Conservation (phyloP, 2,329 filamentous ascomycete species). For the Colletotrichum spinosum region DNA sequence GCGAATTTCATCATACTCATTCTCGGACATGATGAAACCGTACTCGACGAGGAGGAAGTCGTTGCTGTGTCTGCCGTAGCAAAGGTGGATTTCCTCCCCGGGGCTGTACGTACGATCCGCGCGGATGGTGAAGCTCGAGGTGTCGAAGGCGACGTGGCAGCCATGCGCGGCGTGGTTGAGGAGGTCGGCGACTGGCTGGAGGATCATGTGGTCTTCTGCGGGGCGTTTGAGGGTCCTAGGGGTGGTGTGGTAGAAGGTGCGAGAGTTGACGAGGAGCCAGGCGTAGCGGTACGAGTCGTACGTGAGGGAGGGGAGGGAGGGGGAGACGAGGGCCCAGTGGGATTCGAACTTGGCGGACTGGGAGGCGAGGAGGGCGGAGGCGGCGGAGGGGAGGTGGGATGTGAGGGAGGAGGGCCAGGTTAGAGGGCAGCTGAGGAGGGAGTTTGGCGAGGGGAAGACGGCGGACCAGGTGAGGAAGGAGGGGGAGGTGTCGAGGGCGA, state of each 20-base stretch:
- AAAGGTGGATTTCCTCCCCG: constrained; percentile 76
- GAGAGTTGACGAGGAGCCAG: constrained; percentile 72
- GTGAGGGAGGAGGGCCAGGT: constrained; percentile 61
- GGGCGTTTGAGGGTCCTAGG: constrained; percentile 55
- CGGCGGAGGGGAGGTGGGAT: constrained; percentile 57
- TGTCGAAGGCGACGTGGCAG: constrained; percentile 64
- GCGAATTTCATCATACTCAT: constrained; percentile 63
- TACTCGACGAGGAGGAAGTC: constrained; percentile 80
- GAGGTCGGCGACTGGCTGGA: constrained; percentile 79
- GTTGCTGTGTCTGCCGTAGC: constrained; percentile 77
- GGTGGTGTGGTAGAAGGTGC: constrained; percentile 70
- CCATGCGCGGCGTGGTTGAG: constrained; percentile 69
- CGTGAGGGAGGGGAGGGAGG: constrained; percentile 45
- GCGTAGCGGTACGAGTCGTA: constrained; percentile 62
- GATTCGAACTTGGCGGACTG: constrained; percentile 60
- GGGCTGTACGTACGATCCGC: constrained; percentile 61
- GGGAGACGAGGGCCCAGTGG: constrained; percentile 52
- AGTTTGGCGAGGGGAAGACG: constrained; percentile 72
- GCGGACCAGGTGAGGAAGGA: constrained; percentile 70
- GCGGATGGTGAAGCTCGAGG: constrained; percentile 65
- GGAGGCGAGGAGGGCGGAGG: constrained; percentile 59
- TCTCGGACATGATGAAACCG: constrained; percentile 60
- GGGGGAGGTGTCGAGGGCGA: constrained; percentile 65
- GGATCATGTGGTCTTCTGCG: constrained; percentile 71
- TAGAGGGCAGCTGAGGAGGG: constrained; percentile 66